These are phyloP conservation scores for Russula virescens DNA, from an alignment of 768 basidiomycete genomes.

Conservation along the genomic window DNA sequence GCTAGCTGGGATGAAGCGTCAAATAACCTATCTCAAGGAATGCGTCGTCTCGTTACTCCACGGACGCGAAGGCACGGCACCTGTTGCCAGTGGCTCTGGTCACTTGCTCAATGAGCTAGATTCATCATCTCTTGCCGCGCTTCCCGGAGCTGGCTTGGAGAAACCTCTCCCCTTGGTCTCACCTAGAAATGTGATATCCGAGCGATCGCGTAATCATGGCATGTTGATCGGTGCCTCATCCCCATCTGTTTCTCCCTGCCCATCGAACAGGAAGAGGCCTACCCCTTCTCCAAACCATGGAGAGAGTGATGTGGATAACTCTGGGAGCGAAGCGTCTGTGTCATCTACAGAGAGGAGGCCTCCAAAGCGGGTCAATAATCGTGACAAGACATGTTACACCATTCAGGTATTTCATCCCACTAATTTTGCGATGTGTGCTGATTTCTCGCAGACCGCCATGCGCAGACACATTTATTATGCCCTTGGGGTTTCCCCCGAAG, in stretches of 20 bases:
- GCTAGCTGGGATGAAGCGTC: conserved; percentile 49
- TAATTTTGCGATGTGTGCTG: neutral
- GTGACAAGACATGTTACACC: conserved; percentile 59
- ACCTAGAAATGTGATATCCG: neutral
- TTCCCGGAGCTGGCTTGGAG: neutral
- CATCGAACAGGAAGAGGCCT: conserved; percentile 30
- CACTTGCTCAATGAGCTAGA: neutral
- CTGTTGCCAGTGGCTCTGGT: conserved; percentile 1
- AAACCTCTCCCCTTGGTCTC: neutral
- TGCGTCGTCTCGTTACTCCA: conserved; percentile 29
- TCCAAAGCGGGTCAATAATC: conserved; percentile 48
- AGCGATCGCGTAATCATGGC: neutral
- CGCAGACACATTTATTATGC: conserved; percentile 55
- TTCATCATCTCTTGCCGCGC: neutral
- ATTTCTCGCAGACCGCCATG: conserved; percentile 53
- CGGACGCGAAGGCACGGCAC: neutral
- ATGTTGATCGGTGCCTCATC: conserved; percentile 32
- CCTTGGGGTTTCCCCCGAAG: conserved; percentile 53
- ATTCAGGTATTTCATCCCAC: conserved; percentile 47
- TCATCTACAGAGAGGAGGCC: conserved; percentile 31
- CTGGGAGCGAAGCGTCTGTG: conserved; percentile 35
- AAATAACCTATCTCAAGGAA: conserved; percentile 43
- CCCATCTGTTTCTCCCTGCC: conserved; percentile 30
- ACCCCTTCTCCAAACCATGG: neutral
- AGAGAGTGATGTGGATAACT: conserved; percentile 24